phyloP scores from a whole-genome alignment of 768 basidiomycete genomes.

The Tricholoma saponaceum region DNA sequence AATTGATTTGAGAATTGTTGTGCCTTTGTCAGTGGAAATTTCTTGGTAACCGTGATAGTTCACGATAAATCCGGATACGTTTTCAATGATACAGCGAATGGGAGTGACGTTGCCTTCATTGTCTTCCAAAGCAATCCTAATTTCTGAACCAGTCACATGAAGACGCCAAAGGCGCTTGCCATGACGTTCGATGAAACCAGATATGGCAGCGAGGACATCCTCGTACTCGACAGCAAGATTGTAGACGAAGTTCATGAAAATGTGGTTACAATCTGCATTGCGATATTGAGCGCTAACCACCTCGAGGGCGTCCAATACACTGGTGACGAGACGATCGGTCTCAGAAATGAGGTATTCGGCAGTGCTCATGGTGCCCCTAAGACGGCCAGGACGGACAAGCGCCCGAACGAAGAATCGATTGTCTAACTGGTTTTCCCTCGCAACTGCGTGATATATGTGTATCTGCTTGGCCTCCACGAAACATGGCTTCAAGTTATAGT shows the following conservation, averaged over 20 bases:
- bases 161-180: constrained; percentile 98
- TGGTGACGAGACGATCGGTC: constrained; percentile 93
- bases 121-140: constrained; percentile 92
- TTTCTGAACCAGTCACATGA: constrained; percentile 97
- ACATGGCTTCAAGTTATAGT: constrained; percentile 95
- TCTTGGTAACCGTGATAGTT: constrained; percentile 99
- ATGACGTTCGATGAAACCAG: constrained; percentile 99
- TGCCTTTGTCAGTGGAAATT: constrained; percentile 93
- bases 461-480: constrained; percentile 97
- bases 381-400: constrained; percentile 90
- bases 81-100: constrained; percentile 97
- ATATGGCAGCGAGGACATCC: constrained; percentile 92
- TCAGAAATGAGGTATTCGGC: constrained; percentile 99
- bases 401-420: constrained; percentile 98
- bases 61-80: constrained; percentile 97
- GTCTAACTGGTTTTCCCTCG: constrained; percentile 95
- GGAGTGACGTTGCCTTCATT: constrained; percentile 92
- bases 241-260: constrained; percentile 99
- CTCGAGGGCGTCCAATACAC: constrained; percentile 91
- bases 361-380: constrained; percentile 87
- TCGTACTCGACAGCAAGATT: constrained; percentile 93
- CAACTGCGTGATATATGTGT: constrained; percentile 95
- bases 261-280: constrained; percentile 96
- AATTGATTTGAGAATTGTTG: constrained; percentile 94
- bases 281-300: constrained; percentile 87